Conservation (phyloP, 2,329 filamentous ascomycete genomes). For the Dissoconium aciculare region DNA sequence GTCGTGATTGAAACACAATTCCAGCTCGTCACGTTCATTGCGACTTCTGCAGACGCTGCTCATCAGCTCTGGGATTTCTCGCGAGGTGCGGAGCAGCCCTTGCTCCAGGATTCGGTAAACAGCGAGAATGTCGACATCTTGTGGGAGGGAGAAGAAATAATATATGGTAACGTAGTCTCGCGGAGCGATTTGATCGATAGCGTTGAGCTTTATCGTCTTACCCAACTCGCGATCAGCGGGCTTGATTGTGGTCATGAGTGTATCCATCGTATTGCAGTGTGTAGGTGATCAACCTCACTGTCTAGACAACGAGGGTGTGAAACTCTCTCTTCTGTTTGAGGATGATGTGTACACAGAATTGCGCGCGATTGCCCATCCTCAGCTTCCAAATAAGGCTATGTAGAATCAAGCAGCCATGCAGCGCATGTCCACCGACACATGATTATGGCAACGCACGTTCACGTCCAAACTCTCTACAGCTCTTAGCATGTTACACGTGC, state of each 20-base stretch:
- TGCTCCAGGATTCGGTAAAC: slow-evolving; percentile 1
- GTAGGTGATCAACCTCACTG: background rate
- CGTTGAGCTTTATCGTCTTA: slow-evolving; percentile 4
- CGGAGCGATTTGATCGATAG: slow-evolving; percentile 8
- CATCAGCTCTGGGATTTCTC: slow-evolving; percentile 5
- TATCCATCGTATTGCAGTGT: slow-evolving; percentile 3
- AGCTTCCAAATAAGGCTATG: too few species aligned
- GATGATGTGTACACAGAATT: too few species aligned
- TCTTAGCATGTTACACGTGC: too few species aligned
- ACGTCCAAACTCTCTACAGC: too few species aligned
- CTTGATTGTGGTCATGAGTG: slow-evolving; percentile 3
- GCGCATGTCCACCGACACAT: too few species aligned
- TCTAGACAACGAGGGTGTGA: too few species aligned
- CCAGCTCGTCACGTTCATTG: slow-evolving; percentile 4
- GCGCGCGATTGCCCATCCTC: too few species aligned
- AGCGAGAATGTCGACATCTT: background rate
- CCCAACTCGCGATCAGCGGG: slow-evolving; percentile 3
- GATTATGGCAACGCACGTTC: too few species aligned
- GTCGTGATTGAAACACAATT: slow-evolving; percentile 3
- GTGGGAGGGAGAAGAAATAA: slow-evolving; percentile 4
- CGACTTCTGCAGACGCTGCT: slow-evolving; percentile 2
- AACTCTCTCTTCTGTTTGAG: too few species aligned
- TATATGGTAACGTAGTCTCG: slow-evolving; percentile 4
- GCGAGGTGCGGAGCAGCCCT: slow-evolving; percentile 2
- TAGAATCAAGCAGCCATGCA: too few species aligned